Conservation (phyloP, 2,329 filamentous ascomycete species). For the Verticillium albo-atrum region DNA sequence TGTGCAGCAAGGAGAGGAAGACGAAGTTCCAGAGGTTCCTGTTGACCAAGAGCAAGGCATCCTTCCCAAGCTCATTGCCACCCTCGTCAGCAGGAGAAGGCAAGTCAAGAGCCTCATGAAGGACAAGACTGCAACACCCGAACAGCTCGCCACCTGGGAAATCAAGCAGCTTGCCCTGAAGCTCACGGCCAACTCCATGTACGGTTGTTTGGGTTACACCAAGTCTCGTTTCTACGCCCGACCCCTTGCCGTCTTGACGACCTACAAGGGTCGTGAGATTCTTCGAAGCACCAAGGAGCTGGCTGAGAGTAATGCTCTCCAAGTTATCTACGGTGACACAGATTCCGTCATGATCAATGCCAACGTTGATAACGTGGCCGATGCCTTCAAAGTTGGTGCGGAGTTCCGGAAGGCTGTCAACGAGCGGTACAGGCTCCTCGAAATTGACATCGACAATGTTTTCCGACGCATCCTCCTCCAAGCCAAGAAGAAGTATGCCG, state of each 20-base stretch:
- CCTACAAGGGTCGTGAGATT: constrained; percentile 97
- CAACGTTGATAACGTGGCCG: constrained; percentile 87
- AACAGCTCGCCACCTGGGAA: constrained; percentile 91
- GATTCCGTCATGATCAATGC: constrained; percentile 99
- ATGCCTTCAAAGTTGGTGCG: constrained; percentile 84
- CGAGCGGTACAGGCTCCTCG: constrained; percentile 83
- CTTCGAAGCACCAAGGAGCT: constrained; percentile 92
- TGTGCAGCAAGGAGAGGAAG: constrained; percentile 63
- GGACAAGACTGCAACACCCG: constrained; percentile 76
- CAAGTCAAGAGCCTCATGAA: constrained; percentile 98
- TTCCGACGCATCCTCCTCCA: constrained; percentile 91
- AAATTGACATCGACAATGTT: constrained; percentile 97
- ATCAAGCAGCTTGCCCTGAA: constrained; percentile 97
- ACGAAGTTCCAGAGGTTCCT: constrained; percentile 85
- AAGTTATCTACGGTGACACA: constrained; percentile 98
- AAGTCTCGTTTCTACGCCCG: constrained; percentile 97
- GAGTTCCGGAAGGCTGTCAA: constrained; percentile 97
- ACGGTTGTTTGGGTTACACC: constrained; percentile 94
- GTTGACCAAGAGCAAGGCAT: constrained; percentile 75
- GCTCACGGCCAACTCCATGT: constrained; percentile 99
- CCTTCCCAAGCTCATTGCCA: constrained; percentile 84
- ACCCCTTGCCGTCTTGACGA: constrained; percentile 91
- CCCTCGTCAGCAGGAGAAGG: constrained; percentile 80
- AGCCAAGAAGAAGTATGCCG: constrained; percentile 99
- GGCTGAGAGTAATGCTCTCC: constrained; percentile 83